phyloP scores from a whole-genome alignment of 768 basidiomycete genomes.

The Russula foetens region DNA sequence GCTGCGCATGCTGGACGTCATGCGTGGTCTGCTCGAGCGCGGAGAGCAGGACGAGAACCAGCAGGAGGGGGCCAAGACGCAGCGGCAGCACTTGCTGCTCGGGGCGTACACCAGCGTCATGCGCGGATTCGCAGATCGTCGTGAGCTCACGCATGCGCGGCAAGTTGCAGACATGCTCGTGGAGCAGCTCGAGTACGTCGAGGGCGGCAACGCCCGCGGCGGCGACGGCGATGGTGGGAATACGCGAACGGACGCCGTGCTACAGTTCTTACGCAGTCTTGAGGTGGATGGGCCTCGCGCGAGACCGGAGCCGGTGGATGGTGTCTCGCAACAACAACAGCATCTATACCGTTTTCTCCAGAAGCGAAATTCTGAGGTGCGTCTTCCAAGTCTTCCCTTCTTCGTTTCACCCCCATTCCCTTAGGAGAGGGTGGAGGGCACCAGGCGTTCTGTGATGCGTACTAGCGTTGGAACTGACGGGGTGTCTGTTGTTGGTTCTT shows the following conservation, averaged over 20 bases:
- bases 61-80: not conserved
- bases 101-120: not conserved
- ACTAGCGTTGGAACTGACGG: not conserved
- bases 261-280: not conserved
- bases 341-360: constrained; percentile 3
- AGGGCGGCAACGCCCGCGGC: not conserved
- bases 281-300: not conserved
- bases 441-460: not conserved
- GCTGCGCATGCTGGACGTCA: constrained; percentile 31
- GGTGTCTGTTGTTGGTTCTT: not conserved
- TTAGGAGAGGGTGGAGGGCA: not conserved
- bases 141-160: not conserved
- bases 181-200: constrained; percentile 1
- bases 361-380: not conserved
- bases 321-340: not conserved
- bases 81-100: not conserved
- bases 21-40: not conserved
- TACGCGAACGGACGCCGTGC: not conserved
- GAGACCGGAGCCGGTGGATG: not conserved
- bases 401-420: not conserved
- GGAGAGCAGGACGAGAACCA: not conserved
- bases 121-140: constrained; percentile 4
- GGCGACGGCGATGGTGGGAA: not conserved
- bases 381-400: not conserved
- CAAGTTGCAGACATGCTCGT: not conserved